Conservation (phyloP, 768 basidiomycete genomes). For the Xerocomus brunneocitrinus region DNA sequence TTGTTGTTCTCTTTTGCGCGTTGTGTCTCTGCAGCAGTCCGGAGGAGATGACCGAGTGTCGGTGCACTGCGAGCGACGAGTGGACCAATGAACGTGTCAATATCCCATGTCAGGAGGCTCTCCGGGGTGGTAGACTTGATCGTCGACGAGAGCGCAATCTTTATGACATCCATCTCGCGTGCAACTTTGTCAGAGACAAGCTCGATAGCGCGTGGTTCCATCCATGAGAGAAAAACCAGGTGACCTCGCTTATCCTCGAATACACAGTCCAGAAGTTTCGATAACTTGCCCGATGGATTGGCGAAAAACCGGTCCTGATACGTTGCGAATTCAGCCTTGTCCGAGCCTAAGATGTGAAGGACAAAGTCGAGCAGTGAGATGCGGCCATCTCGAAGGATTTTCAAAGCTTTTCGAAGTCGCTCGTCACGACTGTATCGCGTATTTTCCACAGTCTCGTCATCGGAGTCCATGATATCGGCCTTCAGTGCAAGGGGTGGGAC, state of each 20-base stretch:
- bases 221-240: background rate
- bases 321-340: background rate
- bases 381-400: background rate
- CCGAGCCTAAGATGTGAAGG: background rate
- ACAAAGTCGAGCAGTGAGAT: conserved; percentile 2
- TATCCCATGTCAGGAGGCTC: conserved; percentile 1
- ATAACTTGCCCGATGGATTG: background rate
- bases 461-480: background rate
- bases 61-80: background rate
- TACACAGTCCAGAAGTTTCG: background rate
- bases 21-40: background rate
- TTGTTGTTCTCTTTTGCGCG: background rate
- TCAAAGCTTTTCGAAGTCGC: background rate
- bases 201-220: background rate
- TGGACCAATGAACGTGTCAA: background rate
- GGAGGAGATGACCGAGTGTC: background rate
- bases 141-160: background rate
- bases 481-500: no score
- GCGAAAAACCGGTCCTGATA: background rate
- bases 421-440: background rate
- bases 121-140: background rate
- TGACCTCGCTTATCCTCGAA: background rate
- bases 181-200: background rate
- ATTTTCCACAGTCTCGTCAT: background rate
- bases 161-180: background rate